Evolutionary conservation across 2,329 filamentous ascomycete species (phyloP).

Genomic region (Thielaviopsis ethacetica): DNA sequence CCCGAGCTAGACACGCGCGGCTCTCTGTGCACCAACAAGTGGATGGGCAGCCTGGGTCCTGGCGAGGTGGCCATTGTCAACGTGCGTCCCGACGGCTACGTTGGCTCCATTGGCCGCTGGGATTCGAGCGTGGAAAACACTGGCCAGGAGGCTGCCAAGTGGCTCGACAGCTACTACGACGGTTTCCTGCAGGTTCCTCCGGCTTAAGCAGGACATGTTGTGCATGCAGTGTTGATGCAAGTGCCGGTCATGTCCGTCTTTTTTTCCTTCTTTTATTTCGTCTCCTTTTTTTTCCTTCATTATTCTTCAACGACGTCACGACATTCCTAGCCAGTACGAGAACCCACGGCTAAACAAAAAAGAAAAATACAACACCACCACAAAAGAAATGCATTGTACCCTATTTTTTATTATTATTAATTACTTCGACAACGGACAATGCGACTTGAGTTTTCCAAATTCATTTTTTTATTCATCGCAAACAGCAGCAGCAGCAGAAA

Average conservation of each 20-base stretch:
- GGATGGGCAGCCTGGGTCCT: conserved; percentile 42
- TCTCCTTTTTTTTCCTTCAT: not conserved
- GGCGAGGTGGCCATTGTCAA: conserved; percentile 48
- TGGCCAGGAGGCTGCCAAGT: conserved; percentile 34
- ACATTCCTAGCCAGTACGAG: not conserved
- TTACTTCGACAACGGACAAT: too few relatives aligned
- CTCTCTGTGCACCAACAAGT: conserved; percentile 47
- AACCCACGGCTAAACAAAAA: not conserved
- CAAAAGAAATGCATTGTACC: not conserved
- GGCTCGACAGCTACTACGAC: conserved; percentile 38
- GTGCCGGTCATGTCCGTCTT: not conserved
- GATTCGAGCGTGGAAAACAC: conserved; percentile 33
- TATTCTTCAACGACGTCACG: not conserved
- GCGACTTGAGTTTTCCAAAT: too few relatives aligned
- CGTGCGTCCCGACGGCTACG: conserved; percentile 58
- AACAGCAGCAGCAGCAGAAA: too few relatives aligned
- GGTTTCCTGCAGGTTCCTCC: conserved; percentile 36
- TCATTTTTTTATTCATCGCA: too few relatives aligned
- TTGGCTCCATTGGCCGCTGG: conserved; percentile 45
- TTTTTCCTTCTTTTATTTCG: not conserved
- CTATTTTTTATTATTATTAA: not conserved
- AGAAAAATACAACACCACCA: not conserved
- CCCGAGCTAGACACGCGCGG: conserved; percentile 37
- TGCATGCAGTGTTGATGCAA: not conserved
- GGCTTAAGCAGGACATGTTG: not conserved